Evolutionary conservation across 176 grass and related monocot species (phyloP).

Genomic region (Eragrostis nindensis): DNA sequence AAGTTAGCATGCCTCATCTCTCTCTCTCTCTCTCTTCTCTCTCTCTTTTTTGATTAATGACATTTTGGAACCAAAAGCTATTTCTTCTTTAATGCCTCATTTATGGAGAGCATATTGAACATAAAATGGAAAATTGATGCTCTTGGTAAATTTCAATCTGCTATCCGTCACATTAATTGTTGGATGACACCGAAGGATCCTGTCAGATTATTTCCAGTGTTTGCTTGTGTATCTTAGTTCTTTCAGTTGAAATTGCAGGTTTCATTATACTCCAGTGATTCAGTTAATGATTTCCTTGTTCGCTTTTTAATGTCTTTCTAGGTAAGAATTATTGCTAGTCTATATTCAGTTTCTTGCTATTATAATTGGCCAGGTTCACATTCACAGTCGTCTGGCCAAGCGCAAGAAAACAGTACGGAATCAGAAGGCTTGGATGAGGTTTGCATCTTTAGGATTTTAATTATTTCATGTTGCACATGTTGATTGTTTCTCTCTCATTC

Average conservation of each 20-base stretch:
- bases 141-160: background rate
- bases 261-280: constrained; percentile 4
- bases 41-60: background rate
- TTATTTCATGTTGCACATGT: constrained; percentile 14
- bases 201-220: background rate
- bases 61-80: background rate
- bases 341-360: constrained; percentile 25
- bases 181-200: background rate
- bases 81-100: background rate
- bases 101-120: background rate
- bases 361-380: constrained; percentile 41
- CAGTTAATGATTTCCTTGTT: constrained; percentile 5
- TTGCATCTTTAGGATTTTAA: constrained; percentile 36
- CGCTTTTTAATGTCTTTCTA: constrained; percentile 6
- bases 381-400: constrained; percentile 41
- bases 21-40: background rate
- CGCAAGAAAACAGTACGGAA: constrained; percentile 39
- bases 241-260: constrained; percentile 1
- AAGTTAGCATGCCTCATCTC: constrained; percentile 22
- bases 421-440: constrained; percentile 54
- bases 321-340: background rate
- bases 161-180: background rate
- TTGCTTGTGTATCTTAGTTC: constrained; percentile 25
- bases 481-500: background rate
- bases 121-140: too few relatives aligned